Evolutionary conservation across 2,329 filamentous ascomycete genomes (phyloP), one percentile per base, ranked within the genome.

Genomic region (Venturiaceae sp.): DNA sequence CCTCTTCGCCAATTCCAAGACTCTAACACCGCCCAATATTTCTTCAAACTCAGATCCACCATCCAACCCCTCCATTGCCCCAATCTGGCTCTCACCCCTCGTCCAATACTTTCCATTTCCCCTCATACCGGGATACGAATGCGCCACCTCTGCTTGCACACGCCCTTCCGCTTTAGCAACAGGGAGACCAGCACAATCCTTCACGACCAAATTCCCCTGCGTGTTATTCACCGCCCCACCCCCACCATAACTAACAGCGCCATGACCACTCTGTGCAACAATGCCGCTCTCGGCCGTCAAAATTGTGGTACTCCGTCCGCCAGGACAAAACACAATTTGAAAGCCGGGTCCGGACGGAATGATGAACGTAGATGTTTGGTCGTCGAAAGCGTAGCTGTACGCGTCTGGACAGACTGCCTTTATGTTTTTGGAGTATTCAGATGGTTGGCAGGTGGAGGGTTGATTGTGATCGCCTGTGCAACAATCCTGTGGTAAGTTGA

Each of bases 401-500:
- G 89, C 89, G 71, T 95, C 90, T 0, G 90, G 89, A 68, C 90
- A 95, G 13, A 92, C 80, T 3, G 73, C 74, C 75, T 95, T 94
- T 57, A 88, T 87, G 11, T 77, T 77, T 60, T 76, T 81, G 63
- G 85, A 84, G 73, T 92, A 94, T 41, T 81, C 72, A 55, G 84
- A 84, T 2, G 86, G 84, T 60, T 78, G 75, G 74, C 89, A 94
- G 53, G 77, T 76, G 26, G 79, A 75, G 2, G 86, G 80, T 39
- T 80, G 79, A 66, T 85, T 77, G 71, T 86, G 87, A 13, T 80
- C 71, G 47, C 87, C 88, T 16, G 84, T 85, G 71, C 90, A 94
- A 74, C 90, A 95, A 69, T 92, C 88, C 64, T 79, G 72, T 26
- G 85, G 80, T 8, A 74, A 74, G 61, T 84, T 83, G 54, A 83